Evolutionary conservation across 257 asterid genomes (phyloP).

Genomic region (Solanum commersonii): DNA sequence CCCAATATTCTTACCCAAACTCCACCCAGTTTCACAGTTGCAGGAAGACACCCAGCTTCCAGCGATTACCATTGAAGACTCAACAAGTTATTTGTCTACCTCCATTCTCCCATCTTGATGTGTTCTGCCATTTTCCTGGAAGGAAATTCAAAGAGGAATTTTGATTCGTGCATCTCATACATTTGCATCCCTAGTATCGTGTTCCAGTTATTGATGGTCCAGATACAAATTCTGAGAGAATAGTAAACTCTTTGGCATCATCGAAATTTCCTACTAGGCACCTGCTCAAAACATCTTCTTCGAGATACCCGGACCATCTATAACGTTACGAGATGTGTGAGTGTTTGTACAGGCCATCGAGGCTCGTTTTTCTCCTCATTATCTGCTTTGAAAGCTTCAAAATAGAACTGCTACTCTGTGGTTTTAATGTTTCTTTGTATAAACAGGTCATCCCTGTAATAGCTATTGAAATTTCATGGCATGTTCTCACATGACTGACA

Average conservation of each 20-base stretch:
- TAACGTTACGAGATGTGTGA: neutral
- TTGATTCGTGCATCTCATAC: neutral
- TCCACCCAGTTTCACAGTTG: neutral
- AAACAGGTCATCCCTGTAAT: neutral
- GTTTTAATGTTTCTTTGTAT: neutral
- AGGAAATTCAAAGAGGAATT: neutral
- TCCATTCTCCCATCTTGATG: neutral
- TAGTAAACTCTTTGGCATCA: neutral
- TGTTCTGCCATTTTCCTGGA: neutral
- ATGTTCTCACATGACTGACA: neutral
- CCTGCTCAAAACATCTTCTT: neutral
- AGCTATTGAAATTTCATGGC: neutral
- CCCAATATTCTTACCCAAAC: neutral
- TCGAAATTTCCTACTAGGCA: neutral
- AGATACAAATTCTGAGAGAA: neutral
- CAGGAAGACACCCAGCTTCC: neutral
- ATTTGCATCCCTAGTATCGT: neutral
- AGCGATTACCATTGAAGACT: neutral
- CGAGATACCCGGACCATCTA: neutral
- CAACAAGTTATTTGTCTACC: neutral
- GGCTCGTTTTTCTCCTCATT: neutral
- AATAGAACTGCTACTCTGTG: neutral
- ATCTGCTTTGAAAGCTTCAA: neutral
- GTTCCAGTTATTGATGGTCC: neutral
- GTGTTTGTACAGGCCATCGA: neutral